These are phyloP conservation scores for Lactifluus rugatus DNA, from an alignment of 768 basidiomycete genomes.

Conservation along the genomic window DNA sequence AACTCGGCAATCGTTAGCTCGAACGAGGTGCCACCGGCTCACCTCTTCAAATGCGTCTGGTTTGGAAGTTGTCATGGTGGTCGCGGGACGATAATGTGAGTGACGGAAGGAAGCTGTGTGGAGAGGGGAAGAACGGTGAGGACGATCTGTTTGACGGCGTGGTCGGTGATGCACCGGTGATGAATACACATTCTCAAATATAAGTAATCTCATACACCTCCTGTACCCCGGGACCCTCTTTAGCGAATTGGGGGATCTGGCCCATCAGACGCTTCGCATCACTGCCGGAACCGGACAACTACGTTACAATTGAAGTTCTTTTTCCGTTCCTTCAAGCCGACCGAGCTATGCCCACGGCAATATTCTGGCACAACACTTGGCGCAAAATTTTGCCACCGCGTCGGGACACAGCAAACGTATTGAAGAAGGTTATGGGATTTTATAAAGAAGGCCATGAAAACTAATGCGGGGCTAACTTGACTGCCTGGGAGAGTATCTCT, in stretches of 20 bases:
- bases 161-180: constrained; percentile 2
- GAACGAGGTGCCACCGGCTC: neutral
- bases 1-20: neutral
- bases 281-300: constrained; percentile 11
- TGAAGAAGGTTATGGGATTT: neutral
- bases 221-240: constrained; percentile 6
- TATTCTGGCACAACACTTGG: neutral
- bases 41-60: constrained; percentile 20
- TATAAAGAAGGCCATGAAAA: neutral
- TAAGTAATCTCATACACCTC: constrained; percentile 3
- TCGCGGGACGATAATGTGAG: neutral
- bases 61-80: constrained; percentile 5
- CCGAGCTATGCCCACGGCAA: neutral
- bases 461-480: neutral
- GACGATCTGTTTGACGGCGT: neutral
- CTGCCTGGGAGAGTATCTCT: neutral
- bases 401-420: neutral
- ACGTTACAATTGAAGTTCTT: constrained; percentile 12
- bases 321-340: constrained; percentile 11
- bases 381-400: constrained; percentile 1
- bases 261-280: constrained; percentile 14
- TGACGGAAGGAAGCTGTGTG: neutral
- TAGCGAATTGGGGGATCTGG: constrained; percentile 13
- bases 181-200: constrained; percentile 4
- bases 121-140: constrained; percentile 3